phyloP scores from a whole-genome alignment of 2,329 filamentous ascomycete genomes.

The Fusarium mangiferae region DNA sequence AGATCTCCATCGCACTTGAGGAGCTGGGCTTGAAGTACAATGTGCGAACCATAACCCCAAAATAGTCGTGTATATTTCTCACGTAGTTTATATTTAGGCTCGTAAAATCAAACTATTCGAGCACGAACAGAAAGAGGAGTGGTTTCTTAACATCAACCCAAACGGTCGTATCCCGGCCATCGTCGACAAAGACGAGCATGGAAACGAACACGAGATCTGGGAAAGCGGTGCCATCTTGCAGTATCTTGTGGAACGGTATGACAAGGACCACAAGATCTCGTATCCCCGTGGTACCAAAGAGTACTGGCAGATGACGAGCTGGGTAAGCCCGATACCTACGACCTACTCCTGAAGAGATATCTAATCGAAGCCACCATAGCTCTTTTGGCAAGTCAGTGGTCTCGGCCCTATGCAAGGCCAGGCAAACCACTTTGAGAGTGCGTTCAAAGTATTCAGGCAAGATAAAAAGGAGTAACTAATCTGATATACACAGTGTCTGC shows the following conservation, averaged over 20 bases:
- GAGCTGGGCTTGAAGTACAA: constrained; percentile 85
- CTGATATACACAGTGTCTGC: constrained; percentile 68
- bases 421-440: constrained; percentile 81
- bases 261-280: constrained; percentile 82
- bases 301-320: constrained; percentile 81
- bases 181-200: constrained; percentile 80
- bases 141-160: constrained; percentile 91
- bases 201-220: constrained; percentile 77
- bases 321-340: constrained; percentile 58
- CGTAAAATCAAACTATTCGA: constrained; percentile 74
- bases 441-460: constrained; percentile 10
- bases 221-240: constrained; percentile 86
- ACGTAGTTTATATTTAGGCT: constrained; percentile 47
- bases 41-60: constrained; percentile 47
- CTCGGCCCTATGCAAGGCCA: constrained; percentile 84
- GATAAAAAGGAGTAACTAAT: not conserved
- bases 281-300: constrained; percentile 78
- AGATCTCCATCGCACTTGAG: constrained; percentile 85
- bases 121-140: constrained; percentile 81
- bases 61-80: not conserved
- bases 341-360: not conserved
- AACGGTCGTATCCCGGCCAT: constrained; percentile 91
- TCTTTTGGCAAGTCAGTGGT: constrained; percentile 80
- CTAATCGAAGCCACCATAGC: constrained; percentile 45
- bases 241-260: constrained; percentile 84